Base-by-base conservation (phyloP, 345 rosid genomes). In the Citropsis articulata region DNA sequence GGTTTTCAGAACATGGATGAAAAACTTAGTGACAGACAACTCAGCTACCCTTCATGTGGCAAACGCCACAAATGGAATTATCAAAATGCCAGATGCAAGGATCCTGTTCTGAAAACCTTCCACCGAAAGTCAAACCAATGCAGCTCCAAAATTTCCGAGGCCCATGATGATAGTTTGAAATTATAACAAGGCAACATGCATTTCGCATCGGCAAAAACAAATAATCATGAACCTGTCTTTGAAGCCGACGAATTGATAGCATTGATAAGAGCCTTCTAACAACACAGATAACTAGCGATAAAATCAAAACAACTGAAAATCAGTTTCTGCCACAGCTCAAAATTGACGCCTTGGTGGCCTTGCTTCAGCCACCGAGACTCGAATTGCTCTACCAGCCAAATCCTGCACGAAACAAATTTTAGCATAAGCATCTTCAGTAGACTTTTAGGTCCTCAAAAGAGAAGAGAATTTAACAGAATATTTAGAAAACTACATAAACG, bases 291-390 rank as follows among this genome's bases (percentile, higher is more conserved):
- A 28, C 10, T 4, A 7, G 9, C 4, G 2, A 30, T 6, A 70
- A 48, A 27, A 13, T 14, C 24, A 69, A 48, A 45, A 48, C 50
- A 70, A 70, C 60, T 28, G 13, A 45, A 30, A 48, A 70, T 30
- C 25, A 28, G n/a, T 70, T 50, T 50, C 60, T 18, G 71, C 33
- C 22, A 36, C 45, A 48, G 36, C 66, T 35, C 14, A 30, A 63
- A 75, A 33, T 63, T 22, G 53, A 63, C 18, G 55, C 61, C 9
- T 40, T 48, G 24, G n/a, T 40, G 68, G 97, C 87, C 84, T 91
- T 76, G 93, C 81, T 81, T 96, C 98, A 25, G 98, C 98, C 16
- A 86, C 87, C 2, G 97, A 88, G 75, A 94, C 99, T 75, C 99
- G 93, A 53, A 96, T 92, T 50, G 90, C 13, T 78, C 99, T 91